Conservation (phyloP, 1,284 basidiomycete species). For the Mycena sp. region DNA sequence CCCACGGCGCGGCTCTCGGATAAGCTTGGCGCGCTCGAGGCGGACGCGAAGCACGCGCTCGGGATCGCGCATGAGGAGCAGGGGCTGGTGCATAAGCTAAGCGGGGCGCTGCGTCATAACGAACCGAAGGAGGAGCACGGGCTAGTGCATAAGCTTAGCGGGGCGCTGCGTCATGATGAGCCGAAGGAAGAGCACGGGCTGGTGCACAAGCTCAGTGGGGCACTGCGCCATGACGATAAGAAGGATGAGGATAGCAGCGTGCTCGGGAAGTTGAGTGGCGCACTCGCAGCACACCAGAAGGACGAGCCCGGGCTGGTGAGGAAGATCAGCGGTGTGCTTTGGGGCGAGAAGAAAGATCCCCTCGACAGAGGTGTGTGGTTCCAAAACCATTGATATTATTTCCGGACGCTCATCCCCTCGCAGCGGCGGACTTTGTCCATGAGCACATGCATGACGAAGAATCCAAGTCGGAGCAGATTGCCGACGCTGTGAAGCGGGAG, state of each 20-base stretch:
- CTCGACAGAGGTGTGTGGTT: constrained; percentile 5
- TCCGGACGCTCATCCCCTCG: not conserved
- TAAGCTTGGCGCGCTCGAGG: constrained; percentile 9
- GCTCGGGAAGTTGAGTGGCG: too few relatives aligned
- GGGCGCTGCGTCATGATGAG: too few relatives aligned
- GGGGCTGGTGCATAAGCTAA: constrained; percentile 11
- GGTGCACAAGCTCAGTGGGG: too few relatives aligned
- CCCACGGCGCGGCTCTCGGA: constrained; percentile 2
- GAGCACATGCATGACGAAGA: not conserved
- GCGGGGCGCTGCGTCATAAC: not conserved
- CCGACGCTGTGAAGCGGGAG: not conserved
- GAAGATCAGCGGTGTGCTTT: constrained; percentile 14
- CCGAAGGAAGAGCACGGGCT: too few relatives aligned
- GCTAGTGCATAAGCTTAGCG: constrained; percentile 5
- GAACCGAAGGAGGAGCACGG: not conserved
- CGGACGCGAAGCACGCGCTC: too few relatives aligned
- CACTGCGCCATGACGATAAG: too few relatives aligned
- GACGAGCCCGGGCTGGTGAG: not conserved
- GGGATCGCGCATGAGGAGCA: constrained; percentile 7
- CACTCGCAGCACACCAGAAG: too few relatives aligned
- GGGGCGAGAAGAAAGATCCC: not conserved
- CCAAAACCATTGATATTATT: not conserved
- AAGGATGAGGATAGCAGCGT: too few relatives aligned
- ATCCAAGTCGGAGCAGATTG: not conserved
- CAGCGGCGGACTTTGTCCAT: constrained; percentile 4